Base-by-base conservation (phyloP, 2,329 filamentous ascomycete species). In the Dactylellina drechsleri region DNA sequence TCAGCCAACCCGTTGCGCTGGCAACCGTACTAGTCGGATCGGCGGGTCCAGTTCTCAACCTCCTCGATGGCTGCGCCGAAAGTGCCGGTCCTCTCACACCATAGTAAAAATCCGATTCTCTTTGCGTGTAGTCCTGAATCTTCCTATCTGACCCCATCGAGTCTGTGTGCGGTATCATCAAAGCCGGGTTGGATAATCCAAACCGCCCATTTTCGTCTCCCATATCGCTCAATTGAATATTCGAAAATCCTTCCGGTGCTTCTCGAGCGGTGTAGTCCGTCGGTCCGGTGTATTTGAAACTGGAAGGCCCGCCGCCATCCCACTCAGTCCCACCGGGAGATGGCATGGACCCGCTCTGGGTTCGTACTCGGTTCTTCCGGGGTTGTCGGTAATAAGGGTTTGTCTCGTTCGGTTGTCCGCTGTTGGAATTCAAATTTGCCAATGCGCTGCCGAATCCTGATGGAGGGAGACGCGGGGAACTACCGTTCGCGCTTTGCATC, bases 71-170 rank as follows among this genome's bases (percentile, higher is more conserved):
- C 2, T 89, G 89, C 0, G 92, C 91, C 78, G 90, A 93, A 12
- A 98, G 84, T 0, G 94, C 72, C 18, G 93, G 92, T 0, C 95
- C 95, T 40, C 95, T 89, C 16, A 96, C 91, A 8, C 93, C 91
- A 79, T 99, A 98, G 82, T 98, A 98, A 79, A 97, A 97, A 81
- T 99, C 95, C 0, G 96, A 92, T 82, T 99, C 95, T 66, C 95
- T 90, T 0, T 94, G 95, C 1, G 93, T 90, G 80, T 98, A 98
- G 80, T 99, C 94, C 0, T 91, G 90, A 54, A 88, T 86, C 20
- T 88, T 89, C 68, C 83, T 84, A 77, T 78, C 81, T 77, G 77
- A 77, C 2, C 62, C 76, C 10, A 79, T 59, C 12, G 78, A 78
- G 40, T 79, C 0, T 85, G 83, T 41, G 16, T 83, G 58, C 68